Evolutionary conservation across 179 eudicot genomes (phyloP).

Genomic region (Heliamphora pulchella): DNA sequence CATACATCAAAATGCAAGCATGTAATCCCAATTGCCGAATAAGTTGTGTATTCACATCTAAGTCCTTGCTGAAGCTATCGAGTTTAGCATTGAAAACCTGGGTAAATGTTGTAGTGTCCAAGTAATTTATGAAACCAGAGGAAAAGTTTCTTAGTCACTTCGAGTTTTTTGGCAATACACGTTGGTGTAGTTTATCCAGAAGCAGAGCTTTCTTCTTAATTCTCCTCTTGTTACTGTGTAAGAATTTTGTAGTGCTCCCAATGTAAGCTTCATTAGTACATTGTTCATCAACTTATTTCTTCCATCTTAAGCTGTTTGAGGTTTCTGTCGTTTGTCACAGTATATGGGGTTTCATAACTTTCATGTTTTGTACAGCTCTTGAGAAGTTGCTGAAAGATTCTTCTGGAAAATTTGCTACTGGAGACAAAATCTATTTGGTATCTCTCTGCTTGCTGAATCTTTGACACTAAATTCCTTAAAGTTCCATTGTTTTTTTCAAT

Average conservation of each 20-base stretch:
- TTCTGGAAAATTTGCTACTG: conserved; percentile 43
- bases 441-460: background rate
- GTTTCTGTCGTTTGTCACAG: background rate
- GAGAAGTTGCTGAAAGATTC: conserved; percentile 42
- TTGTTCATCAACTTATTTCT: background rate
- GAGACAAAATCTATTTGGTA: conserved; percentile 49
- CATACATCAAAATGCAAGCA: background rate
- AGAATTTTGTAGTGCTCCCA: background rate
- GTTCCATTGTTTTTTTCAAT: background rate
- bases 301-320: conserved; percentile 7
- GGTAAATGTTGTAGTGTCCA: background rate
- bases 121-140: background rate
- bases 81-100: background rate
- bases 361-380: conserved; percentile 33
- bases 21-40: background rate
- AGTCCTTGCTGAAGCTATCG: background rate
- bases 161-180: background rate
- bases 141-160: background rate
- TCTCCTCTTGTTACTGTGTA: background rate
- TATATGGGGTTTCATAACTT: background rate
- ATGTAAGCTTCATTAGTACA: background rate
- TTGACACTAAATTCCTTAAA: background rate
- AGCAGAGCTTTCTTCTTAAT: background rate
- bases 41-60: background rate
- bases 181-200: background rate